Evolutionary conservation across 2,329 filamentous ascomycete species (phyloP), one percentile per base, ranked within the genome.

Genomic region (Sarocladium oryzae): DNA sequence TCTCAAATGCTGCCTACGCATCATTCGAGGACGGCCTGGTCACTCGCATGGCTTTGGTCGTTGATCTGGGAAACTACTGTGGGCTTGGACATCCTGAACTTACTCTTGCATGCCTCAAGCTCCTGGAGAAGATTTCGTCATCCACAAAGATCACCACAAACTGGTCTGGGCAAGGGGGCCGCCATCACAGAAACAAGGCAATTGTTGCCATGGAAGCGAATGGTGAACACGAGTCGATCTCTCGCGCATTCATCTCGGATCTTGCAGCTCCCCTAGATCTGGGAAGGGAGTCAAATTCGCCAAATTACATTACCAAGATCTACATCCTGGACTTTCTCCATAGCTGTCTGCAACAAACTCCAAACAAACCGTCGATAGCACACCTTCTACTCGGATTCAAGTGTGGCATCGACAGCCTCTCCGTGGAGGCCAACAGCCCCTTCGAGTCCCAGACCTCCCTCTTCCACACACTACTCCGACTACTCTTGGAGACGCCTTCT

Each of bases 21-120:
- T 91, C 87, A 1, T 92, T 99, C 60, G 92, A 97, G 63, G 95
- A 99, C 61, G 90, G 89, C 7, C 75, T 99, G 18, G 76, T 96
- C 35, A 89, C 85, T 53, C 86, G 93, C 59, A 72, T 99, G 24
- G 76, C 79, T 37, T 72, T 96, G 6, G 80, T 97, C 36, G 84
- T 90, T 3, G 85, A 93, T 57, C 73, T 99, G 21, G 91, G 91
- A 26, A 79, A 88, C 28, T 96, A 93, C 65, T 92, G 90, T 59
- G 88, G 89, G 13, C 85, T 91, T 51, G 88, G 87, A 1, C 88
- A 96, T 60, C 80, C 89, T 32, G 81, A 86, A 13, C 74, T 99
- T 50, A 89, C 89, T 0, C 75, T 96, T 54, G 83, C 84, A 13
- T 92, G 90, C 36, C 74, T 99, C 52, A 83, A 85, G 55, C 76